Conservation (phyloP, 805 yeast genomes). For the Candida maltosa region DNA sequence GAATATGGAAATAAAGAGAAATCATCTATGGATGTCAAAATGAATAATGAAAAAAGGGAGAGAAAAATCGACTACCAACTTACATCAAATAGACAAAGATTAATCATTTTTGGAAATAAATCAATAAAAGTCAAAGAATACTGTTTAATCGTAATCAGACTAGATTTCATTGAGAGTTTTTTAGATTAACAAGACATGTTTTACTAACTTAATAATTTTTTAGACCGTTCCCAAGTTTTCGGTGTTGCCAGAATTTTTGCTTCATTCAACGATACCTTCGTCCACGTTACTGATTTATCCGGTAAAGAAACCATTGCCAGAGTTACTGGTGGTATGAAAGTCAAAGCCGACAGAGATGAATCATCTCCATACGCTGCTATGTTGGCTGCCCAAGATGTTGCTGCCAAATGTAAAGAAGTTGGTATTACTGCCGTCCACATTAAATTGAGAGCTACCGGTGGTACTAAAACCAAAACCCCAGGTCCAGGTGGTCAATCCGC, state of each 20-base stretch:
- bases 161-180: too few relatives aligned
- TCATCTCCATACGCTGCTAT: constrained; percentile 99
- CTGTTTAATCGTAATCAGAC: too few relatives aligned
- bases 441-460: constrained; percentile 99
- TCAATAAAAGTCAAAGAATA: too few relatives aligned
- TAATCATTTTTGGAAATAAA: too few relatives aligned
- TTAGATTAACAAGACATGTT: too few relatives aligned
- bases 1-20: too few relatives aligned
- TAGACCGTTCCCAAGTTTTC: constrained; percentile 95
- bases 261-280: constrained; percentile 99
- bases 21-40: too few relatives aligned
- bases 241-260: constrained; percentile 99
- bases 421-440: constrained; percentile 99
- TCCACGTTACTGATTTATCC: constrained; percentile 97
- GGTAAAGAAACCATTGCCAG: constrained; percentile 99
- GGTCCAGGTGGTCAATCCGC: constrained; percentile 99
- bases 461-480: constrained; percentile 99
- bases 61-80: too few relatives aligned
- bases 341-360: constrained; percentile 99
- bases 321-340: constrained; percentile 99
- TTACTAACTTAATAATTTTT: constrained; percentile 14
- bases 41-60: too few relatives aligned
- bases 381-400: constrained; percentile 99
- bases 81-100: too few relatives aligned
- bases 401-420: constrained; percentile 97